Evolutionary conservation across 202 grass and related monocot genomes (phyloP).

Genomic region (Panicum virgatum): DNA sequence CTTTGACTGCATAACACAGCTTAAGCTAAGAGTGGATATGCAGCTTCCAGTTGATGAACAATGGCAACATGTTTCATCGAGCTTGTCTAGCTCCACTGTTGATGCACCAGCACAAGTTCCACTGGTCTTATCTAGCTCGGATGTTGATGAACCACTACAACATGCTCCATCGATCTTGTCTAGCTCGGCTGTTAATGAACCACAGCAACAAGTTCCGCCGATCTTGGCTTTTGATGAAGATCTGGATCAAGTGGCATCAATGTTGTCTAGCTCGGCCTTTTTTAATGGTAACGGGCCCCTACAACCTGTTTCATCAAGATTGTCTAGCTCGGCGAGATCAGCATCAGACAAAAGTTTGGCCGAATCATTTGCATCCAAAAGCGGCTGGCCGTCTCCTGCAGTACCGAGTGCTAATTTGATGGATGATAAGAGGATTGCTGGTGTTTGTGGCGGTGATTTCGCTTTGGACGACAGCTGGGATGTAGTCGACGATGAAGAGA

Average conservation of each 20-base stretch:
- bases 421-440: background rate
- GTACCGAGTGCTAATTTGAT: background rate
- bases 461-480: constrained; percentile 38
- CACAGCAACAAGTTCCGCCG: background rate
- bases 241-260: background rate
- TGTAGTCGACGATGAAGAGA: constrained; percentile 4
- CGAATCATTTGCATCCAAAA: background rate
- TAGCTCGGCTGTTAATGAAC: constrained; percentile 21
- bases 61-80: background rate
- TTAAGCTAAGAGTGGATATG: constrained; percentile 55
- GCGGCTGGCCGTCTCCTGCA: constrained; percentile 10
- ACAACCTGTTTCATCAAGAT: constrained; percentile 2
- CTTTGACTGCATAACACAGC: constrained; percentile 46
- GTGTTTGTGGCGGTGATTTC: background rate
- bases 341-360: background rate
- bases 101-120: constrained; percentile 10
- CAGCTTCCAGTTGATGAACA: constrained; percentile 6
- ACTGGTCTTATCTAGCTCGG: background rate
- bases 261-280: constrained; percentile 16
- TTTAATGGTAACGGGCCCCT: background rate
- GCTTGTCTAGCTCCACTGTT: constrained; percentile 16
- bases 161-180: constrained; percentile 5
- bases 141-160: background rate
- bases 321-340: constrained; percentile 11
- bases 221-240: constrained; percentile 20